These are phyloP conservation scores for Xylariomycetidae sp. DNA, from an alignment of 2,329 filamentous ascomycete species.

Conservation along the genomic window DNA sequence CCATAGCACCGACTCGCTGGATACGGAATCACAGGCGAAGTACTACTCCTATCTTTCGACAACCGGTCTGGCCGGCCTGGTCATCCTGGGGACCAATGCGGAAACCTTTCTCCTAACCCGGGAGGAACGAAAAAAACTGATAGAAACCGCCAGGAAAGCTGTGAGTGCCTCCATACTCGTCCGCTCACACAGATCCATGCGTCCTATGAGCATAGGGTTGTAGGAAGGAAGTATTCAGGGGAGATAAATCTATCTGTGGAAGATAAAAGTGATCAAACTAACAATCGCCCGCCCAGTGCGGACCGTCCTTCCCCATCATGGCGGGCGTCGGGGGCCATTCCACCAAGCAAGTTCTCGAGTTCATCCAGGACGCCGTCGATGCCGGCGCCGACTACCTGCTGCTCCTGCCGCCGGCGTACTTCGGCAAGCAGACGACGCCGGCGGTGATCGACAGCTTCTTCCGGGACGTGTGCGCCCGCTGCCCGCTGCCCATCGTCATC, in stretches of 20 bases:
- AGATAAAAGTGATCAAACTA: too few relatives aligned
- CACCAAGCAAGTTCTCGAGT: conserved; percentile 56
- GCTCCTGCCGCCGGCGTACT: conserved; percentile 58
- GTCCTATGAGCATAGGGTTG: too few relatives aligned
- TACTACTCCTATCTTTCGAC: conserved; percentile 41
- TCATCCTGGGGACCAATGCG: conserved; percentile 14
- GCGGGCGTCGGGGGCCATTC: conserved; percentile 58
- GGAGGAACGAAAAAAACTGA: conserved; percentile 45
- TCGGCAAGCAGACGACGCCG: too few relatives aligned
- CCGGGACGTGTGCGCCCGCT: conserved; percentile 43
- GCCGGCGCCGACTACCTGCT: conserved; percentile 57
- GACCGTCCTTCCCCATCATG: conserved; percentile 50
- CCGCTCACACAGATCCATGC: too few relatives aligned
- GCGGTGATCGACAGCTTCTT: conserved; percentile 54
- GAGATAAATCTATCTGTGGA: too few relatives aligned
- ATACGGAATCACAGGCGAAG: conserved; percentile 35
- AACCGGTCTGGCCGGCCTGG: conserved; percentile 11
- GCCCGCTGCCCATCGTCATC: conserved; percentile 51
- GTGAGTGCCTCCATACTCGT: too few relatives aligned
- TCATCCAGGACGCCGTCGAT: conserved; percentile 49
- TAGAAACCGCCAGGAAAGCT: too few relatives aligned
- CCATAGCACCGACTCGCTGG: conserved; percentile 36
- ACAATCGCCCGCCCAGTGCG: too few relatives aligned
- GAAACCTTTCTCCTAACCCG: conserved; percentile 40
- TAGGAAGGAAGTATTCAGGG: too few relatives aligned